phyloP scores from a whole-genome alignment of 1,284 basidiomycete genomes.

The Irpex rosettiformis region DNA sequence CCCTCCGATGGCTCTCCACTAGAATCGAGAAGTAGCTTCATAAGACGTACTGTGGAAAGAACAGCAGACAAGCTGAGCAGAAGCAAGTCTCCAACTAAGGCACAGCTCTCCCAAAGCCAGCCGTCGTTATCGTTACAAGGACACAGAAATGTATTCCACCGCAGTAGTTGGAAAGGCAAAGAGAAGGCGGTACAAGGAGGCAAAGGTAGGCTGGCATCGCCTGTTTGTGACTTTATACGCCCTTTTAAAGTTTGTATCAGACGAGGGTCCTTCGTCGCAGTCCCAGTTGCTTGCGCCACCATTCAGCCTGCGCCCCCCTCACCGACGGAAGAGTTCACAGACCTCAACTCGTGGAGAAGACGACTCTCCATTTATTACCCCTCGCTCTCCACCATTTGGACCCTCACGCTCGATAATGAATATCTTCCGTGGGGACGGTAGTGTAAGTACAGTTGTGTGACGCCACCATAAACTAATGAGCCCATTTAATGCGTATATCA shows the following conservation, averaged over 20 bases:
- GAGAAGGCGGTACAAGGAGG: constrained; percentile 28
- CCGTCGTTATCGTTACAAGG: constrained; percentile 31
- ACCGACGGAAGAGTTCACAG: constrained; percentile 16
- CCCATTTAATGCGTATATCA: background rate
- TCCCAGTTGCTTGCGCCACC: constrained; percentile 20
- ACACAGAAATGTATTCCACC: constrained; percentile 52
- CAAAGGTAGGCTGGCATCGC: constrained; percentile 16
- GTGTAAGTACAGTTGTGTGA: constrained; percentile 42
- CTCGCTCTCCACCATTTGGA: constrained; percentile 56
- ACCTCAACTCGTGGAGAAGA: constrained; percentile 32
- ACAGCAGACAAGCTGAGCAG: constrained; percentile 55
- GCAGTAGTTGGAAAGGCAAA: constrained; percentile 46
- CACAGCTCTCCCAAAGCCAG: constrained; percentile 26
- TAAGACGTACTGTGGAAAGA: constrained; percentile 46
- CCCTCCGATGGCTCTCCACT: constrained; percentile 3
- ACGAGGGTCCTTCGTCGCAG: constrained; percentile 18
- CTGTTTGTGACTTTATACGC: background rate
- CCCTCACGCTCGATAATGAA: constrained; percentile 41
- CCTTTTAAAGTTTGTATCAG: constrained; percentile 3
- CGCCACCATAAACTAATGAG: constrained; percentile 11
- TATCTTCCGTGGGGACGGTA: constrained; percentile 61
- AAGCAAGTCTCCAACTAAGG: constrained; percentile 33
- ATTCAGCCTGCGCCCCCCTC: constrained; percentile 11
- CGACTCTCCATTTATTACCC: constrained; percentile 76
- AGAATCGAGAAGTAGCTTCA: constrained; percentile 15